Conservation (phyloP, 2,329 filamentous ascomycete genomes). For the Monosporascus sp. region DNA sequence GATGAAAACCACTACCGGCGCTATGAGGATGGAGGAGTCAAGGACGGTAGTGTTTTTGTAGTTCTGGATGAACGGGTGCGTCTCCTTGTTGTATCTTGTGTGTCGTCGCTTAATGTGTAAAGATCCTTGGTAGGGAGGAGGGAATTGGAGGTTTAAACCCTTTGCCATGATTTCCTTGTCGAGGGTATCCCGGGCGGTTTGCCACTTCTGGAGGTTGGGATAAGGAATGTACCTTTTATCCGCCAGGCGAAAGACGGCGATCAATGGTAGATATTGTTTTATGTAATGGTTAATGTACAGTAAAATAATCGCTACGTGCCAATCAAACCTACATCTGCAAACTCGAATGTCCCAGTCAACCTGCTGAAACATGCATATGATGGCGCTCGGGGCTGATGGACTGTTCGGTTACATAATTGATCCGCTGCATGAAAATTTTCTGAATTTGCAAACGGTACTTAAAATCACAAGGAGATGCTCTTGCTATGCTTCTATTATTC, state of each 20-base stretch:
- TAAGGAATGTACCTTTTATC: constrained; percentile 74
- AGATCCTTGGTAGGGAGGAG: background rate
- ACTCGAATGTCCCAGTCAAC: background rate
- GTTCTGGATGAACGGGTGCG: constrained; percentile 68
- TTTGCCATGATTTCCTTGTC: constrained; percentile 77
- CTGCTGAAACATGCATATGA: background rate
- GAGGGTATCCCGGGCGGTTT: constrained; percentile 59
- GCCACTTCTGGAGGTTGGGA: constrained; percentile 62
- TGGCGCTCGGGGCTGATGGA: background rate
- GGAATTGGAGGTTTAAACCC: constrained; percentile 27
- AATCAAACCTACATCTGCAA: background rate
- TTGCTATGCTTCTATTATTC: too few species aligned
- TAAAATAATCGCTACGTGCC: background rate
- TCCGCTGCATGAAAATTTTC: background rate
- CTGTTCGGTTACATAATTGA: background rate
- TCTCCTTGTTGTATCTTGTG: constrained; percentile 61
- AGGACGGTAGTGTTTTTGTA: constrained; percentile 67
- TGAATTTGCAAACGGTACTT: background rate
- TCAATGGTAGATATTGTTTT: constrained; percentile 33
- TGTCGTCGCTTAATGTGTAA: background rate
- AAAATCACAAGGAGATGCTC: too few species aligned
- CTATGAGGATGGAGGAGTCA: constrained; percentile 71
- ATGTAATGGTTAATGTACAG: too few species aligned
- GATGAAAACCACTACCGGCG: constrained; percentile 75
- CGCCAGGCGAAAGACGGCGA: constrained; percentile 62